Percentiles rank a stretch among this genome's conserved stretches.
These are phyloP conservation scores for Colletotrichum incanum DNA, from an alignment of 2,329 filamentous ascomycete genomes.

Conservation along the genomic window DNA sequence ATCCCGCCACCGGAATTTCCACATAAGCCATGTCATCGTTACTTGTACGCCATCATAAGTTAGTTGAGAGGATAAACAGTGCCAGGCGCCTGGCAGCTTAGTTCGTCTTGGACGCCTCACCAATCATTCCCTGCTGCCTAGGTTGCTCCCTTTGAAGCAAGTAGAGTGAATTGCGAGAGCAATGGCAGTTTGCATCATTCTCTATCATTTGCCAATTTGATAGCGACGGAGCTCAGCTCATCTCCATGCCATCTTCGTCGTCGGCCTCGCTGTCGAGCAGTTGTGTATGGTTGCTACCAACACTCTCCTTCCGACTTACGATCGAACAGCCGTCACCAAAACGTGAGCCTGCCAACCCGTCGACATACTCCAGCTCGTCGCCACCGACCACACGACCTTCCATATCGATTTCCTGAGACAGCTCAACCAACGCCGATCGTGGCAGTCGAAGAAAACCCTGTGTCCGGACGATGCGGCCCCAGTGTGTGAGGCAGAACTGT, in stretches of 20 bases:
- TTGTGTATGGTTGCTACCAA: slow-evolving; percentile 72
- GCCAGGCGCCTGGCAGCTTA: not conserved
- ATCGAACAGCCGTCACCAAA: slow-evolving; percentile 59
- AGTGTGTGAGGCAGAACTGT: slow-evolving; percentile 90
- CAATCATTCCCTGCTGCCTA: not conserved
- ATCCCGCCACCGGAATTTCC: not conserved
- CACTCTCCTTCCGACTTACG: slow-evolving; percentile 69
- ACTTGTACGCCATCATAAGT: slow-evolving; percentile 8
- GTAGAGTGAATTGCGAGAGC: not conserved
- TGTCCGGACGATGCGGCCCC: slow-evolving; percentile 94
- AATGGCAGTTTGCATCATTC: not conserved
- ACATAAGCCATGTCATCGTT: slow-evolving; percentile 31
- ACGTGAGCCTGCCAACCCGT: slow-evolving; percentile 64
- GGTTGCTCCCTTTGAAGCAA: not conserved
- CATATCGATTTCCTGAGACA: slow-evolving; percentile 93
- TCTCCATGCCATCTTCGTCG: slow-evolving; percentile 76
- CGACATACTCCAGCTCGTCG: slow-evolving; percentile 80
- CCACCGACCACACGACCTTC: slow-evolving; percentile 93
- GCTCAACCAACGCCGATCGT: slow-evolving; percentile 85
- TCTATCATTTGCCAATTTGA: not conserved
- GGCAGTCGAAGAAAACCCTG: slow-evolving; percentile 87
- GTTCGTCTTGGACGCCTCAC: not conserved
- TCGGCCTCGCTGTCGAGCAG: slow-evolving; percentile 71
- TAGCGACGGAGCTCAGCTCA: slow-evolving; percentile 54
- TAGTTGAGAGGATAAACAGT: not conserved